Evolutionary conservation across 2,329 filamentous ascomycete genomes (phyloP).

Genomic region (Chaetomium sp.): DNA sequence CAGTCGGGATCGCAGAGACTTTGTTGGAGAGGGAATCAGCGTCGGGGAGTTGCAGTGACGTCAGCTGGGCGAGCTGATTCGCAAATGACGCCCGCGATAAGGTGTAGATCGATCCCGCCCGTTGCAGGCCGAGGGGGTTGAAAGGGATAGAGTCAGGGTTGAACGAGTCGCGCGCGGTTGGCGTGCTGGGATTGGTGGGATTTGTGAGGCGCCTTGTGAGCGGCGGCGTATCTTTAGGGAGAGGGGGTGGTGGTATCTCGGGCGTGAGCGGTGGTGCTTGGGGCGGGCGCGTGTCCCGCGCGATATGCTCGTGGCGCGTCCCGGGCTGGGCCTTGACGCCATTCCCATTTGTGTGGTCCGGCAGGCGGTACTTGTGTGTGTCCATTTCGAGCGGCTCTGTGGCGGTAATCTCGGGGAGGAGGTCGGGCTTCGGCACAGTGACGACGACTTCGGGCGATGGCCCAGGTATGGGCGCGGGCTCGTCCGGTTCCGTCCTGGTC

Average conservation of each 20-base stretch:
- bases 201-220: conserved; percentile 24
- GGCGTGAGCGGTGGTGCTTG: conserved; percentile 32
- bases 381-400: conserved; percentile 55
- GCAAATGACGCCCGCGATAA: conserved; percentile 88
- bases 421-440: conserved; percentile 28
- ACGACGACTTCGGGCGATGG: conserved; percentile 27
- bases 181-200: conserved; percentile 26
- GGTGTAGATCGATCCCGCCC: conserved; percentile 86
- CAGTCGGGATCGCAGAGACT: conserved; percentile 78
- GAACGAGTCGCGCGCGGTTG: conserved; percentile 32
- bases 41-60: conserved; percentile 81
- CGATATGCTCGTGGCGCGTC: conserved; percentile 52
- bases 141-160: conserved; percentile 52
- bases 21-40: conserved; percentile 75
- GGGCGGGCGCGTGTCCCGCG: conserved; percentile 40
- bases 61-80: conserved; percentile 86
- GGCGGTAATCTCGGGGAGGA: conserved; percentile 47
- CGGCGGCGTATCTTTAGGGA: conserved; percentile 49
- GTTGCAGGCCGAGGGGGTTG: conserved; percentile 56
- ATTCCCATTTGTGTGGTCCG: conserved; percentile 63
- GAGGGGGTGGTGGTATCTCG: conserved; percentile 35
- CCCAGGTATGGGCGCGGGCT: conserved; percentile 26
- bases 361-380: conserved; percentile 66
- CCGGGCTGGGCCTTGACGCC: conserved; percentile 57
- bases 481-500: conserved; percentile 20